Base-by-base conservation (phyloP, 129 eudicot genomes). In the Chrysanthemum makinoi region DNA sequence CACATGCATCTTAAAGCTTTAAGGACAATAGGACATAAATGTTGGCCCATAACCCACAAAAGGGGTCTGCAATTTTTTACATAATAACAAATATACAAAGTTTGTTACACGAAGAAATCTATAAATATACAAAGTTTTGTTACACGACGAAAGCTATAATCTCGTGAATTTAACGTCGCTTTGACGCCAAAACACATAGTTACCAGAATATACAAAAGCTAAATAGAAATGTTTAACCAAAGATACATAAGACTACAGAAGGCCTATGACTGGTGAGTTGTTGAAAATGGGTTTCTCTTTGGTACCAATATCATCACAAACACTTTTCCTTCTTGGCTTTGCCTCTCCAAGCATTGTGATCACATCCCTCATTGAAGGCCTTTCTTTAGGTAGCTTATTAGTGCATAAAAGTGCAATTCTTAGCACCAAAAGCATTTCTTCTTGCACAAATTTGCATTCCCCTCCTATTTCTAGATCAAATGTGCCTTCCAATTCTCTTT, bases 321-420 rank as follows among this genome's bases (percentile, higher is more conserved):
- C 57, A 58, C 98, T 93, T 69, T 89, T 89, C 39, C 96, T 80
- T 52, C 97, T 63, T 54, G 86, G 94, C 51, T 87, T 87, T 7
- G 94, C 94, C 76, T 84, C 94, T 82, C 86, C 84, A 20, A 87
- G 87, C 89, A 87, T 87, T 74, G 87, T 82, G 74, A 87, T 81
- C n/a, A 84, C 74, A 68, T 87, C 94, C 62, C 94, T 84, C 89
- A 84, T 82, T 33, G 89, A 84, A 33, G 89, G 94, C 51, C 89
- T 84, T 53, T 87, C 94, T 72, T 82, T 87, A 6, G 94, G 94
- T 17, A 84, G 63, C 79, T 87, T 87, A 6, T 84, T 82, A 1
- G 94, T 87, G 82, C 94, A 87, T 26, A 84, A 66, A 56, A 87
- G 83, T 60, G 94, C 94, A 47, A 87, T 82, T 69, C 87, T 79